Evolutionary conservation across 371 early-diverging fungal species (phyloP), one percentile per base, ranked within the genome.

Genomic region (Smittium culicis): DNA sequence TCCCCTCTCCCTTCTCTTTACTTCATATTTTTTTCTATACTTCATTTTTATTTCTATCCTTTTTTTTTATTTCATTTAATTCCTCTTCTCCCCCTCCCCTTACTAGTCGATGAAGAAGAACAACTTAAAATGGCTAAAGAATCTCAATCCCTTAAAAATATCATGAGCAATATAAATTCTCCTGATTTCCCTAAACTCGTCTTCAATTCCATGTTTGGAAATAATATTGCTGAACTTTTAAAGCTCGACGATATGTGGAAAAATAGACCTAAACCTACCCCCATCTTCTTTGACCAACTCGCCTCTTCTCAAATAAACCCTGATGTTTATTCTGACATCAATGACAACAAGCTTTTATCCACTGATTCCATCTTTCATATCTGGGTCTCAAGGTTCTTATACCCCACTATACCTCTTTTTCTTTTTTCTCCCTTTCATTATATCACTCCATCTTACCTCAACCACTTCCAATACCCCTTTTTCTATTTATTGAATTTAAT

Each of bases 161-260:
- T 78, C 16, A 54, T 71, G 1, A 70, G 45, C 8, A 67, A 67
- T 2, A 71, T 72, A 68, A 69, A 69, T 58, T 80, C 81, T 0
- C 71, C 74, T 0, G 87, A 86, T 11, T 93, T 87, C 73, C 82
- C 87, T 1, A 64, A 78, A 60, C 71, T 77, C 45, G 88, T 96
- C 3, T 94, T 96, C 71, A 80, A 86, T 35, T 94, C 96, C 80
- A 89, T 92, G 55, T 94, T 88, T 72, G 71, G 67, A n/a, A 69
- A 73, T 17, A 97, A 96, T 70, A 86, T 97, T 58, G 69, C 81
- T 2, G 83, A 93, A 1, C 78, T 96, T 17, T 64, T 88, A 35
- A 74, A 74, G 0, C 88, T 92, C 89, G 82, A 88, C 28, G 92
- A 91, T n/a, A 85, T 95, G 87, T 96, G 97, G 96, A 86, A 85